Evolutionary conservation across 2,329 filamentous ascomycete species (phyloP).

Genomic region (Exophiala sp.): DNA sequence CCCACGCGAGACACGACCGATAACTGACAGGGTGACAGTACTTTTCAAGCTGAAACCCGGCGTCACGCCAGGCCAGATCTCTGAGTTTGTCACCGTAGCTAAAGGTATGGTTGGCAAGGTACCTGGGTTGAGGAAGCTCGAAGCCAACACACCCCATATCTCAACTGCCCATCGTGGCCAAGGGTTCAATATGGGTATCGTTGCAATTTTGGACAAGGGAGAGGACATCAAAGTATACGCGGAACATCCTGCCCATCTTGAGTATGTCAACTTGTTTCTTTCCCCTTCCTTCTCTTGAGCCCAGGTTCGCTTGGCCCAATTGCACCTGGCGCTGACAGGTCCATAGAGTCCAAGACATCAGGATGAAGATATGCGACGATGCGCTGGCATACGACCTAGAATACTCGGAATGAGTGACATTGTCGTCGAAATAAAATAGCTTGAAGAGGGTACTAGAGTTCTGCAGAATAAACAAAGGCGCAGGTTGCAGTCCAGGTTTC

Average conservation of each 20-base stretch:
- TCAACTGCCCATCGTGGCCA: slow-evolving; percentile 42
- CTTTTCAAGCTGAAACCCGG: slow-evolving; percentile 43
- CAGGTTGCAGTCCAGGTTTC: not conserved
- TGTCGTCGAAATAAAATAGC: not conserved
- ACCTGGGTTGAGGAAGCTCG: slow-evolving; percentile 38
- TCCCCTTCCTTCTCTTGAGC: not conserved
- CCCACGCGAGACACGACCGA: not conserved
- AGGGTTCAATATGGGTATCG: slow-evolving; percentile 45
- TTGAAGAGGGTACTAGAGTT: not conserved
- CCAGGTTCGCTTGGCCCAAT: not conserved
- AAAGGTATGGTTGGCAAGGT: slow-evolving; percentile 43
- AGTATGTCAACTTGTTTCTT: slow-evolving; percentile 34
- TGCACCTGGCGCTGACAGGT: slow-evolving; percentile 4
- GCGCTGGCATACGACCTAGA: slow-evolving; percentile 43
- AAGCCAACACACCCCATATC: slow-evolving; percentile 37
- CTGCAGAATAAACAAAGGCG: not conserved
- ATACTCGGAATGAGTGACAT: slow-evolving; percentile 27
- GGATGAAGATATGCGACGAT: slow-evolving; percentile 42
- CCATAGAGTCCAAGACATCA: slow-evolving; percentile 38
- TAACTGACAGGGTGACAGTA: slow-evolving; percentile 31
- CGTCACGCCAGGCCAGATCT: slow-evolving; percentile 34
- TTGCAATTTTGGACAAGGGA: slow-evolving; percentile 45
- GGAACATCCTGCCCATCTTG: slow-evolving; percentile 44
- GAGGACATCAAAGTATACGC: slow-evolving; percentile 44
- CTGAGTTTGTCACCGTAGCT: slow-evolving; percentile 32